phyloP scores from a whole-genome alignment of 805 yeast genomes.

The Candida oleophila region DNA sequence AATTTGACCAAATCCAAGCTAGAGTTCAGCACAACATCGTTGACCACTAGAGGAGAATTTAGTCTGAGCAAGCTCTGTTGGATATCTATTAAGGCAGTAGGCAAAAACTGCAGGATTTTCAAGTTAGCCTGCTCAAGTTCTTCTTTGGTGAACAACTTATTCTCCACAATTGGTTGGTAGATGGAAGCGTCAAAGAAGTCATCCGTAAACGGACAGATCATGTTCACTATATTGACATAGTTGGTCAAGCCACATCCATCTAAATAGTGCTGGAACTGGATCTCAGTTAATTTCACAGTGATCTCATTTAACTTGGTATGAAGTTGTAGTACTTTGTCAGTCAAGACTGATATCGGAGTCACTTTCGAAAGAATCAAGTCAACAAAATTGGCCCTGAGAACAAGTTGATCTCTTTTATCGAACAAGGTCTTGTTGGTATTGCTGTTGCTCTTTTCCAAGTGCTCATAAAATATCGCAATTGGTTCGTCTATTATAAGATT shows the following conservation, averaged over 20 bases:
- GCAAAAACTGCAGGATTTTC: constrained; percentile 51
- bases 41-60: constrained; percentile 62
- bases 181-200: constrained; percentile 58
- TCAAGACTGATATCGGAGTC: constrained; percentile 43
- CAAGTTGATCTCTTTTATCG: constrained; percentile 31
- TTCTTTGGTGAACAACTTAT: constrained; percentile 50
- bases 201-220: constrained; percentile 67
- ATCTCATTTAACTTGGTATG: constrained; percentile 32
- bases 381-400: constrained; percentile 56
- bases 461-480: constrained; percentile 35
- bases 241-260: constrained; percentile 55
- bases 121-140: constrained; percentile 43
- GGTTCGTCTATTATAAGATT: constrained; percentile 48
- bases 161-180: constrained; percentile 65
- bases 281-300: constrained; percentile 38
- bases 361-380: constrained; percentile 59
- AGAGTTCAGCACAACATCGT: constrained; percentile 51
- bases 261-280: constrained; percentile 50
- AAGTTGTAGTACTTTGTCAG: constrained; percentile 33
- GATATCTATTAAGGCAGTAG: constrained; percentile 58
- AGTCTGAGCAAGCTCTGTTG: constrained; percentile 56
- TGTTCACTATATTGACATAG: constrained; percentile 61
- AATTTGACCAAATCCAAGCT: constrained; percentile 50
- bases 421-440: constrained; percentile 12
- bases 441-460: constrained; percentile 22